phyloP scores from a whole-genome alignment of 139 green algal genomes.

The Tetradesmus obliquus region DNA sequence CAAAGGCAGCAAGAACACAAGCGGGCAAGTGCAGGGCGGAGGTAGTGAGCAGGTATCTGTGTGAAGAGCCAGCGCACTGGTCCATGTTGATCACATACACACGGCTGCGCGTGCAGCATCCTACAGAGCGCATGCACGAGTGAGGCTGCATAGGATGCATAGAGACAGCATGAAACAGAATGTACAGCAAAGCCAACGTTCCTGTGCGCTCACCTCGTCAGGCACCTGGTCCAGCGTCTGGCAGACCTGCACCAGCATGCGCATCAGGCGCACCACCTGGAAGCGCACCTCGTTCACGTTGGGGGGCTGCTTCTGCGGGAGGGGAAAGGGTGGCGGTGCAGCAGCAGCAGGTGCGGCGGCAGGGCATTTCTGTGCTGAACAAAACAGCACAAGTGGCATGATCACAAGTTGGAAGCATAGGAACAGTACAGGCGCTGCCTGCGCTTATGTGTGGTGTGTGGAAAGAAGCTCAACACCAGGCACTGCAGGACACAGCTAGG shows the following conservation, averaged over 20 bases:
- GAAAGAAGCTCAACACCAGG: neutral
- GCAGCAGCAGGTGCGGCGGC: neutral
- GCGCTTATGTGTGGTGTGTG: neutral
- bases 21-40: neutral
- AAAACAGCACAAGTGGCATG: neutral
- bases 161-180: no score
- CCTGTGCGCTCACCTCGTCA: conserved; percentile 49
- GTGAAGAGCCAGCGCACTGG: neutral
- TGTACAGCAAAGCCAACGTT: no score
- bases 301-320: conserved; percentile 21
- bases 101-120: neutral
- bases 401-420: neutral
- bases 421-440: neutral
- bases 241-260: conserved; percentile 82
- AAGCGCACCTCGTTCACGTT: conserved; percentile 60
- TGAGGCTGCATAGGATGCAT: neutral
- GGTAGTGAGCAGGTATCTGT: neutral
- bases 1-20: neutral
- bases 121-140: neutral
- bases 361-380: neutral
- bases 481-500: neutral
- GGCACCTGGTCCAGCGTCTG: conserved; percentile 81
- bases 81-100: neutral
- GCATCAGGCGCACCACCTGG: conserved; percentile 79
- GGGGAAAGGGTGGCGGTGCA: neutral